Base-by-base conservation (phyloP, 805 yeast genomes). In the Cyberlindnera maclurae region DNA sequence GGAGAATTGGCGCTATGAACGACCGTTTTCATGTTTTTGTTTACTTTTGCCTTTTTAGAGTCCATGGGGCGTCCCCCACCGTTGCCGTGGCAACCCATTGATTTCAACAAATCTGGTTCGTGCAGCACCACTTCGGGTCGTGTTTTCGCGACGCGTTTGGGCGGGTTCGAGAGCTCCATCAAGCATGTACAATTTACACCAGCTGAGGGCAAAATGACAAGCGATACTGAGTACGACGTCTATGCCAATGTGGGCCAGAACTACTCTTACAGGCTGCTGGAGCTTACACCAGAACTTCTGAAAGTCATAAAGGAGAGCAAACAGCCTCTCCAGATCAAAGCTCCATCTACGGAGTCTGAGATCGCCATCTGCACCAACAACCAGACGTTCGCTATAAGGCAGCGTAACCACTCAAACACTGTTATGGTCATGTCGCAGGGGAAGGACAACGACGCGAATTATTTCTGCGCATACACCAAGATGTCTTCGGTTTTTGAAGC, bases 321-420 rank as follows among this genome's bases (percentile, higher is more conserved):
- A 20, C 50, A 49, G 26, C 37, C 41, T 11, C 45, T 57, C 12
- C 47, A 31, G 45, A 58, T 51, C 43, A 66, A 54, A 45, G 65
- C 59, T 5, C 47, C 53, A 29, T 61, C 50, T 18, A 48, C 40
- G 2, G 52, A 52, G 3, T 45, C 63, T 4, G 71, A 68, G 32
- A 73, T 84, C 8, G 86, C 76, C 24, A 56, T 87, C 12, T 81
- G 89, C 42, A 73, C 90, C 1, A 48, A 60, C 3, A 46, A 60
- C 22, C 58, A 66, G 36, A 82, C 95, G 0, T 88, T 75, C 73
- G 65, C 67, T 33, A 50, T 88, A 13, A 68, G 86, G 37, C 89
- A 82, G 51, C 80, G 83, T 65, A 85, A 86, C 54, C 97, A 90
- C 58, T 83, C 96, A 7, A 88, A 90, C 57, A 73, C 90, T 4